Evolutionary conservation across 495 filamentous ascomycete genomes (phyloP), one percentile per base, ranked within the genome.

Genomic region (Xylaria venustula): DNA sequence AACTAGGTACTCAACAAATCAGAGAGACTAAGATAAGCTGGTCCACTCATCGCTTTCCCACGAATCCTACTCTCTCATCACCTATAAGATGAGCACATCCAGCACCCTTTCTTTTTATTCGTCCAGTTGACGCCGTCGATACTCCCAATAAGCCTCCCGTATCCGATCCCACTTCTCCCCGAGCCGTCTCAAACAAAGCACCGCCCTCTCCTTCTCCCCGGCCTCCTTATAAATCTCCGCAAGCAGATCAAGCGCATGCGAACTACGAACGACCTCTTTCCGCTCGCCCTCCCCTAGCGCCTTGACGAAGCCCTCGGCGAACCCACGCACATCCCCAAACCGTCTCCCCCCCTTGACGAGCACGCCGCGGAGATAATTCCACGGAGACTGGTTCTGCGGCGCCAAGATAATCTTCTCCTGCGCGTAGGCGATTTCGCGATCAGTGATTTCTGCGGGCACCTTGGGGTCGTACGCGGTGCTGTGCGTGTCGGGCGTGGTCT

Each of bases 371-470:
- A 97, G 78, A 75, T 96, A 98, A 65, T 88, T 91, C 94, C 94
- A 98, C 7, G 92, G 84, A 66, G 88, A 91, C 69, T 91, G 89
- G 71, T 98, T 98, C 78, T 98, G 93, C 30, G 95, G 94, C 49
- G 93, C 93, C 22, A 86, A 77, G 23, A 76, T 67, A 51, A 96
- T 90, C 68, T 88, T 87, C 22, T 78, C 75, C 77, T 91, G 76
- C 7, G 87, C 83, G 66, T 85, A 97, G 63, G 78, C 73, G 42
- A 96, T 70, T 78, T 98, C 94, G 28, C 86, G 79, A 65, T 93
- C 86, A 14, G 95, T 73, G 28, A 91, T 70, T 4, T 84, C 82
- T 41, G 82, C 78, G 5, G 86, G 81, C 7, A 88, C 80, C 57
- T 74, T 69, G 14, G 77, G 69, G 54, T 83, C 74, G 20, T 73